Conservation (phyloP, 768 basidiomycete species). For the Termitomyces sp. region DNA sequence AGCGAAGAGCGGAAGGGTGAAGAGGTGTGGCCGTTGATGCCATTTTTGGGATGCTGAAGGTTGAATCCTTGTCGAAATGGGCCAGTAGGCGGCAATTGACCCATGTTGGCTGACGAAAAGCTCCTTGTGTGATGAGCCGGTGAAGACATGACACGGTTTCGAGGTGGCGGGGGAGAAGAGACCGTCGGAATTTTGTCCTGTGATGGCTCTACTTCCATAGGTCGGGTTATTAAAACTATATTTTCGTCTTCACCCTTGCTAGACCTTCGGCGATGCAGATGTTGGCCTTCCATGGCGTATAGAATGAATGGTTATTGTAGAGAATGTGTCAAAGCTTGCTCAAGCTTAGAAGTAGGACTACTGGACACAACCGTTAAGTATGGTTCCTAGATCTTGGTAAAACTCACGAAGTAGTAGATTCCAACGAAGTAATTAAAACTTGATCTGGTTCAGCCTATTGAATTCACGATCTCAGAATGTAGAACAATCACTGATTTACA, state of each 20-base stretch:
- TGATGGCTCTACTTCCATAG: constrained; percentile 9
- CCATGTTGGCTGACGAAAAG: constrained; percentile 19
- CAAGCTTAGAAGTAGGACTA: not conserved
- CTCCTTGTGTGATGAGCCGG: constrained; percentile 16
- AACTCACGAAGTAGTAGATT: not conserved
- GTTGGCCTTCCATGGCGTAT: constrained; percentile 10
- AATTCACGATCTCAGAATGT: not conserved
- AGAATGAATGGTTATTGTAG: constrained; percentile 7
- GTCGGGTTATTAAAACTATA: constrained; percentile 18
- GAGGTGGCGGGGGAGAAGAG: constrained; percentile 16
- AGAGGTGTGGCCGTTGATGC: constrained; percentile 16
- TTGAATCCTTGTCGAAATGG: constrained; percentile 25
- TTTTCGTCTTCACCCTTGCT: constrained; percentile 37
- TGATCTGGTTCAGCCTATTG: not conserved
- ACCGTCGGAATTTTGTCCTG: constrained; percentile 8
- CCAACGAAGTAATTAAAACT: not conserved
- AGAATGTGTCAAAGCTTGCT: constrained; percentile 1
- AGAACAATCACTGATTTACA: not conserved
- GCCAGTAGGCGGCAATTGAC: constrained; percentile 20
- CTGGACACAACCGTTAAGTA: not conserved
- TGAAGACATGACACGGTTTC: constrained; percentile 23
- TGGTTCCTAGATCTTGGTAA: not conserved
- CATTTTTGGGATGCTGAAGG: constrained; percentile 14
- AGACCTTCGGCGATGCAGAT: constrained; percentile 36
- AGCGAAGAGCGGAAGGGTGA: constrained; percentile 30